Base-by-base conservation (phyloP, 768 basidiomycete species). In the Boletus subparvulus region DNA sequence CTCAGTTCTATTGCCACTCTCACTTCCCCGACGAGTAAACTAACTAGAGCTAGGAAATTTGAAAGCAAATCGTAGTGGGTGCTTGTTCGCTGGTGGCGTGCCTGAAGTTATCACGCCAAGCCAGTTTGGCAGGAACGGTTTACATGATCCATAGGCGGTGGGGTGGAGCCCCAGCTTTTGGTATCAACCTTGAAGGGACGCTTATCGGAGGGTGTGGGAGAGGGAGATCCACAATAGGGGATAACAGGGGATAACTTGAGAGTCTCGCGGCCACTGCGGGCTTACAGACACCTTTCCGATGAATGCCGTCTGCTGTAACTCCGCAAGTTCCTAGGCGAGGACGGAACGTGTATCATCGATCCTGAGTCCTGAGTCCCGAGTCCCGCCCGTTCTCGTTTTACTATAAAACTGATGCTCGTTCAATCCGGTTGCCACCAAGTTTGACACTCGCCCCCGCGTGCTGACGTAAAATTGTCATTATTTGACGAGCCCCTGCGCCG, bases 381-480 rank as follows among this genome's bases (percentile, higher is more conserved):
- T 47, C 36, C 28, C 47, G n/a, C 35, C 30, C 35, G 33, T 5
- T 14, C 6, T 6, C 16, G 17, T 37, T 40, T 46, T 17, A 36
- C 37, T 65, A 64, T 64, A 65, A 53, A 58, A 8, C 5, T 1
- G 21, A 37, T 3, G 37, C 2, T 19, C 17, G 10, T 7, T 40
- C 39, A 40, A 40, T 9, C 17, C 8, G 10, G 10, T 11, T 32
- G 32, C 32, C 10, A 32, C 10, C 32, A 10, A 21, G 9, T 6
- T 41, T 21, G 19, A 42, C 41, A 3, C 12, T 21, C 21, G 3
- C 40, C 26, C 39, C 19, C 39, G 2, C 50, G 11, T 43, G 50
- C 63, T 68, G 61, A 67, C 65, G 48, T 66, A 67, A 36, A 21
- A 66, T 53, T 42, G 8, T 21, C 19, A 44, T 26, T 44, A 52